phyloP scores from a whole-genome alignment of 495 filamentous ascomycete species.

The Letharia columbiana region DNA sequence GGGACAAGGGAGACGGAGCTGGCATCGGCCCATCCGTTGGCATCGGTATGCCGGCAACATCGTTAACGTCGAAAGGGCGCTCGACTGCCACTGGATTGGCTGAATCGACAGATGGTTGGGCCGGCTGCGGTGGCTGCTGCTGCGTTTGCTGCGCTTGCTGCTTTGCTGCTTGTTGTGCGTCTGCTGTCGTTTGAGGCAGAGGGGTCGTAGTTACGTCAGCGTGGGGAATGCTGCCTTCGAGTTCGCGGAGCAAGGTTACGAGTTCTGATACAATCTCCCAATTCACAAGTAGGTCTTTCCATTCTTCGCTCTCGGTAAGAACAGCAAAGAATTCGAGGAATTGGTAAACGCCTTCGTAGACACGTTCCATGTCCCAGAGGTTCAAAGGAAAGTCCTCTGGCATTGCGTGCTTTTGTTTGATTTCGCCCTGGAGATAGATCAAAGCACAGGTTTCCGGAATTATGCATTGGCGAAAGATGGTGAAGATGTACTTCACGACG shows the following conservation, averaged over 20 bases:
- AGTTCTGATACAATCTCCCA: slow-evolving; percentile 86
- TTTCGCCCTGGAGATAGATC: slow-evolving; percentile 87
- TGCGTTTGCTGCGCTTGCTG: slow-evolving; percentile 26
- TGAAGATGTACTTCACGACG: slow-evolving; percentile 82
- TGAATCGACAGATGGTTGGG: slow-evolving; percentile 3
- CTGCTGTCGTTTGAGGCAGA: slow-evolving; percentile 22
- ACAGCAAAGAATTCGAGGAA: slow-evolving; percentile 93
- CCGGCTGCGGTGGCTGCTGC: slow-evolving; percentile 15
- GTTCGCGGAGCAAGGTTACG: slow-evolving; percentile 71
- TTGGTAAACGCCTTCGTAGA: slow-evolving; percentile 80
- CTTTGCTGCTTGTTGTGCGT: slow-evolving; percentile 25
- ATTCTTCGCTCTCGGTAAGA: slow-evolving; percentile 64
- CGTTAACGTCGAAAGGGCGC: slow-evolving; percentile 43
- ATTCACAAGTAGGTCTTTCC: slow-evolving; percentile 65
- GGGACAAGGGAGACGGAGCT: slow-evolving; percentile 27
- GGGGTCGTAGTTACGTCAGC: slow-evolving; percentile 40
- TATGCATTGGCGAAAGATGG: slow-evolving; percentile 81
- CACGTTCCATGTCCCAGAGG: slow-evolving; percentile 93
- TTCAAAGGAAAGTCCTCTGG: slow-evolving; percentile 86
- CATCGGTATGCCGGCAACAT: slow-evolving; percentile 28
- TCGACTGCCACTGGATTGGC: slow-evolving; percentile 45
- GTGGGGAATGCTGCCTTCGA: slow-evolving; percentile 77
- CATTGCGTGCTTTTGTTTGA: slow-evolving; percentile 54
- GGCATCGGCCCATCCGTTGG: slow-evolving; percentile 22
- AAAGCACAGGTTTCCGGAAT: slow-evolving; percentile 88